These are phyloP conservation scores for Urtica urens DNA, from an alignment of 306 rosid genomes.

Conservation along the genomic window DNA sequence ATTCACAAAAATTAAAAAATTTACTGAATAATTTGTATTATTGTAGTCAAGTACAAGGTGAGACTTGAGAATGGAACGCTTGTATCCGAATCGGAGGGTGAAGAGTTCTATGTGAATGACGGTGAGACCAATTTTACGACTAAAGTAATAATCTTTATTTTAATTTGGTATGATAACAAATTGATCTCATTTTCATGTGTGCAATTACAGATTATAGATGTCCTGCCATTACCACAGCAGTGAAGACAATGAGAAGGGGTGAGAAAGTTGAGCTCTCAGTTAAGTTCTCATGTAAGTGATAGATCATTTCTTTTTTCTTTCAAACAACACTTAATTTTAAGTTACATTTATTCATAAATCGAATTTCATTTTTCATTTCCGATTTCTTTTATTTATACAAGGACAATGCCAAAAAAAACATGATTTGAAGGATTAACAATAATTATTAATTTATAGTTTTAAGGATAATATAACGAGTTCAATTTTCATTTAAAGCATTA, in stretches of 20 bases:
- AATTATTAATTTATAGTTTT: too few species aligned
- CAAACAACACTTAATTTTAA: background rate
- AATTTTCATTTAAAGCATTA: too few species aligned
- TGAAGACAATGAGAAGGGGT: conserved; percentile 57
- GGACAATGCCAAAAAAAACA: too few species aligned
- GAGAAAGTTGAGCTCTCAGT: conserved; percentile 46
- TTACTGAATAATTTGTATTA: too few species aligned
- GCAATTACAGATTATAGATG: conserved; percentile 29
- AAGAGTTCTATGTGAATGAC: conserved; percentile 35
- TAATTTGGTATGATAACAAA: background rate
- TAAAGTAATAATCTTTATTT: too few species aligned
- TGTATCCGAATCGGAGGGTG: conserved; percentile 25
- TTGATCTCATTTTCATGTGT: background rate
- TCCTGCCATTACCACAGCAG: conserved; percentile 52
- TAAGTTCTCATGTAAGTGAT: conserved; percentile 38
- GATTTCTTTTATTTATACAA: background rate
- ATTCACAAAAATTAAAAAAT: too few species aligned
- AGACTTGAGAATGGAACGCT: conserved; percentile 34
- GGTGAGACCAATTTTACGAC: conserved; percentile 31
- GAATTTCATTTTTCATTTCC: background rate
- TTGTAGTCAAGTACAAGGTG: conserved; percentile 51
- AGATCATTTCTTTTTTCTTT: conserved; percentile 2
- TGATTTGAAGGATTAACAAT: too few species aligned
- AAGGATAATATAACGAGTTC: too few species aligned
- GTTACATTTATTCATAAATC: background rate